Evolutionary conservation across 1,284 basidiomycete genomes (phyloP).

Genomic region (Cryptococcus sp.): DNA sequence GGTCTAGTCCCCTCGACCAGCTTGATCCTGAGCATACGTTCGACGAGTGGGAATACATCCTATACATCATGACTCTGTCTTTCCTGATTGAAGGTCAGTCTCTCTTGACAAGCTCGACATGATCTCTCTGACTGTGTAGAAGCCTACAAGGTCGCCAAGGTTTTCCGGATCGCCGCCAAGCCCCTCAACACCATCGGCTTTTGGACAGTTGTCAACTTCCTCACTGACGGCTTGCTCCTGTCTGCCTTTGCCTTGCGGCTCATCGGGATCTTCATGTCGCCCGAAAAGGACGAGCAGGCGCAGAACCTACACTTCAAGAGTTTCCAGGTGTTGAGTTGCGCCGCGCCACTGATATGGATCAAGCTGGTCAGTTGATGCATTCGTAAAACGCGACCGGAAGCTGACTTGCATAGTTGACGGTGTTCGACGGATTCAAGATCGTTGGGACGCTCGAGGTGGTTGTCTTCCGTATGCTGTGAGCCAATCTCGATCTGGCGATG

Average conservation of each 20-base stretch:
- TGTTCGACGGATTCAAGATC: constrained; percentile 58
- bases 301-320: constrained; percentile 57
- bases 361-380: constrained; percentile 61
- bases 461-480: constrained; percentile 59
- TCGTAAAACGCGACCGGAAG: constrained; percentile 55
- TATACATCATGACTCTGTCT: constrained; percentile 70
- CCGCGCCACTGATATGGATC: constrained; percentile 83
- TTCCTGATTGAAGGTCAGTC: constrained; percentile 68
- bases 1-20: constrained; percentile 27
- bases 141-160: constrained; percentile 56
- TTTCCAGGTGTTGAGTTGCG: constrained; percentile 82
- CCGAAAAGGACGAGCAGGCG: constrained; percentile 39
- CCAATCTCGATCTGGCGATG: neutral
- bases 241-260: constrained; percentile 70
- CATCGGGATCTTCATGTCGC: constrained; percentile 53
- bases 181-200: constrained; percentile 53
- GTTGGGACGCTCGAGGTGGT: constrained; percentile 48
- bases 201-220: constrained; percentile 67
- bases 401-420: constrained; percentile 25
- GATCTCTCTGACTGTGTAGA: constrained; percentile 28
- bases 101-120: neutral
- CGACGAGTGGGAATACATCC: constrained; percentile 68
- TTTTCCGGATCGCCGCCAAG: constrained; percentile 42
- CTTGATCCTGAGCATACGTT: constrained; percentile 48
- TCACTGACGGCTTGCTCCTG: constrained; percentile 66